Base-by-base conservation (phyloP, 2,329 filamentous ascomycete genomes). In the Pleomassaria siparia region DNA sequence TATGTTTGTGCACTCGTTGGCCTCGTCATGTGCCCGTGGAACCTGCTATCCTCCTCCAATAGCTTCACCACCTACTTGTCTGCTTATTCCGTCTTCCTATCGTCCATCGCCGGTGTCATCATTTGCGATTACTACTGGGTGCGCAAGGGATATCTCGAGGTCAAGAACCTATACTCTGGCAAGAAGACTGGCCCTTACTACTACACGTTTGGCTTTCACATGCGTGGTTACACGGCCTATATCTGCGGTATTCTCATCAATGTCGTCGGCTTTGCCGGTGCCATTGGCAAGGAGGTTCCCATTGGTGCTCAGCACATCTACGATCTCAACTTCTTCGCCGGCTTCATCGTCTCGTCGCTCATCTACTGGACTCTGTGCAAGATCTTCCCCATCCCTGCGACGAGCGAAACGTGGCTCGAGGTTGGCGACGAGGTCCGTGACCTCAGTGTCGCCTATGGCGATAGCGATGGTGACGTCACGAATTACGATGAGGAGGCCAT, bases 61-160 rank as follows among this genome's bases (percentile, higher is more conserved):
- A 85, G 86, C 71, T 96, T 96, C 75, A 94, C 89, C 0, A 95
- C 89, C 3, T 96, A 96, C 66, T 83, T 96, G 1, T 94, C 88
- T 1, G 87, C 91, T 1, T 96, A 96, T 75, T 91, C 88, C 2
- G 90, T 96, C 47, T 96, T 96, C 73, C 80, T 96, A n/a, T 91
- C 88, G 49, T 90, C 88, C 35, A 95, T 96, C 53, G 91, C 89
- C 0, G 91, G 91, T n/a, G 89, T 95, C 54, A 94, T 96, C 74
- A 77, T 91, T 50, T 82, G 80, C 58, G 91, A 96, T 71, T 96
- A 96, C 76, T 96, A 95, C 71, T 53, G 87, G 46, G 88, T 96
- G 4, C 87, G 91, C 48, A 85, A 81, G 49, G 91, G 91, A 4
- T 95, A 91, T 67, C 77, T 94, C 2, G 83, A 91, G 55, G 77